A percentile compares a stretch with the other conserved stretches of the same genome.
Conservation (phyloP, 805 yeast genomes). For the Lipomyces sp. region DNA sequence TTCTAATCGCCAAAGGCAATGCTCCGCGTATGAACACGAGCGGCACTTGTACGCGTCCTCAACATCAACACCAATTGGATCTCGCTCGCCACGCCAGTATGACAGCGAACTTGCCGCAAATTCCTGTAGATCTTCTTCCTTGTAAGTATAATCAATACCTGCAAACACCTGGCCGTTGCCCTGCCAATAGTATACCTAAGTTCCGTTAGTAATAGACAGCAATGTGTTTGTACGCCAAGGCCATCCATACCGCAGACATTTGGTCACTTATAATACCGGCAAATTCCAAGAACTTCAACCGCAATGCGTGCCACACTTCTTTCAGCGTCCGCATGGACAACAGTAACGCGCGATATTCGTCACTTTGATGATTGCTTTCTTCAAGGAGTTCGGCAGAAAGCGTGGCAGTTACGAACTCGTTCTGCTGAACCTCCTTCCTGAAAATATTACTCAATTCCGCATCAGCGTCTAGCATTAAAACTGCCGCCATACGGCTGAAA, state of each 20-base stretch:
- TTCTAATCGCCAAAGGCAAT: constrained; percentile 30
- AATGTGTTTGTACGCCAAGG: not conserved
- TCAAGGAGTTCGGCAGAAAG: constrained; percentile 13
- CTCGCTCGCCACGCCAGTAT: constrained; percentile 34
- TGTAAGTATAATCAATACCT: constrained; percentile 30
- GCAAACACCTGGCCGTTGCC: constrained; percentile 23
- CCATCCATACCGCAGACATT: constrained; percentile 13
- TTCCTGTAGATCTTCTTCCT: constrained; percentile 6
- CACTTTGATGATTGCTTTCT: not conserved
- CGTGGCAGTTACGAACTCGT: constrained; percentile 8
- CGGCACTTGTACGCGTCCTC: constrained; percentile 37
- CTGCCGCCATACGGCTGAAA: constrained; percentile 2
- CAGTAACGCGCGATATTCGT: constrained; percentile 11
- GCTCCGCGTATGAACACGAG: constrained; percentile 24
- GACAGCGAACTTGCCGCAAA: constrained; percentile 6
- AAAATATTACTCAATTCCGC: constrained; percentile 12
- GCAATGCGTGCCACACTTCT: constrained; percentile 27
- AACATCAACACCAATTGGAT: constrained; percentile 36
- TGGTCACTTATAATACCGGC: constrained; percentile 14
- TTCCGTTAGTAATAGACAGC: not conserved
- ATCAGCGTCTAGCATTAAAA: constrained; percentile 15
- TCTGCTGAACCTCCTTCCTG: constrained; percentile 12
- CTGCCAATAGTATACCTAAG: constrained; percentile 26
- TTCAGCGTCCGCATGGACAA: constrained; percentile 13
- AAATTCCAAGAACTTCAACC: constrained; percentile 21